Evolutionary conservation across 1,284 basidiomycete genomes (phyloP).

Genomic region (Stereum hirsutum): DNA sequence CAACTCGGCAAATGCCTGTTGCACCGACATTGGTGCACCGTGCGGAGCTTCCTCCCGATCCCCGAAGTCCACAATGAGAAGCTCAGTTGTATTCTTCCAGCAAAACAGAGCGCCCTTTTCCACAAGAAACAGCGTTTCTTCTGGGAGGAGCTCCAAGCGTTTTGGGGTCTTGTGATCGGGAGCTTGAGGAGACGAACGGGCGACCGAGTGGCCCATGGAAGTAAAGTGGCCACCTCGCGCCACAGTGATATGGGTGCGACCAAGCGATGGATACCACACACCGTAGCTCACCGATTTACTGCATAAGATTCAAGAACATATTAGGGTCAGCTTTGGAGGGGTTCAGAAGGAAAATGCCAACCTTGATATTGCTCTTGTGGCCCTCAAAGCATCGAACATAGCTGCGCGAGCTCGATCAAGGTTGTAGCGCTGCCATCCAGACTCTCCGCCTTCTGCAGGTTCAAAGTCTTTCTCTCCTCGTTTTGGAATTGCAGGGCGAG

Average conservation of each 20-base stretch:
- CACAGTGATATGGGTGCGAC: slow-evolving; percentile 58
- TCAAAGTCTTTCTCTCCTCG: slow-evolving; percentile 96
- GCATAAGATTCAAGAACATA: slow-evolving; percentile 6
- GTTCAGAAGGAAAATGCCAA: slow-evolving; percentile 20
- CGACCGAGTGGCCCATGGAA: slow-evolving; percentile 67
- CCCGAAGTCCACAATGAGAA: neutral
- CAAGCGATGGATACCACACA: slow-evolving; percentile 59
- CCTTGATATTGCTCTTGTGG: slow-evolving; percentile 69
- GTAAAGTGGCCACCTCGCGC: slow-evolving; percentile 73
- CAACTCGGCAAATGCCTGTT: slow-evolving; percentile 83
- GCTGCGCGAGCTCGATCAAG: slow-evolving; percentile 66
- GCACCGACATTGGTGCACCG: slow-evolving; percentile 75
- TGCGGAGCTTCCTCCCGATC: slow-evolving; percentile 23
- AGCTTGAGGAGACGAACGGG: slow-evolving; percentile 25
- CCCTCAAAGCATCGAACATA: slow-evolving; percentile 76
- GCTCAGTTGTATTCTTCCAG: slow-evolving; percentile 41
- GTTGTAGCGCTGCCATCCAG: slow-evolving; percentile 74
- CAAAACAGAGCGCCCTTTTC: slow-evolving; percentile 85
- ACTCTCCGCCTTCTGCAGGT: slow-evolving; percentile 64
- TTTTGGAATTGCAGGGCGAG: slow-evolving; percentile 68
- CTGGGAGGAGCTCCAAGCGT: slow-evolving; percentile 81
- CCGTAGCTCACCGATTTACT: slow-evolving; percentile 73
- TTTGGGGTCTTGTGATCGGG: slow-evolving; percentile 36
- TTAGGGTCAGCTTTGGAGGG: neutral
- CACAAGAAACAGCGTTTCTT: slow-evolving; percentile 89